Evolutionary conservation across 495 filamentous ascomycete species (phyloP).

Genomic region (Acidomyces sp.): DNA sequence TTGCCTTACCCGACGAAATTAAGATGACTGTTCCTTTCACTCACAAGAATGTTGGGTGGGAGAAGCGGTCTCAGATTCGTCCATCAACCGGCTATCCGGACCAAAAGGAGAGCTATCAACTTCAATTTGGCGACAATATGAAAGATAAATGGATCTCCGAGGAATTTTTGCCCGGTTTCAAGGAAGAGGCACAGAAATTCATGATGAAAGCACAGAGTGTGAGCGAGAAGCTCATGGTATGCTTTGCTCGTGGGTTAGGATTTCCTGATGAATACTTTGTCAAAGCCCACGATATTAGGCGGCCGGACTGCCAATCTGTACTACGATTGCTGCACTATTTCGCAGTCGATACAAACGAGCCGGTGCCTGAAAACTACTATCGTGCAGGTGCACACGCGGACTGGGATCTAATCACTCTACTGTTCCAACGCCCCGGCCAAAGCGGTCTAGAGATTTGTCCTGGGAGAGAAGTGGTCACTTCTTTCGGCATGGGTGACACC

Average conservation of each 20-base stretch:
- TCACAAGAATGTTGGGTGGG: slow-evolving; percentile 49
- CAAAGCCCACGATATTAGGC: slow-evolving; percentile 37
- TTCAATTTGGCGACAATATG: slow-evolving; percentile 47
- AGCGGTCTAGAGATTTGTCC: slow-evolving; percentile 54
- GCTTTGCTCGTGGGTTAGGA: slow-evolving; percentile 46
- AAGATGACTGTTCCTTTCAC: slow-evolving; percentile 45
- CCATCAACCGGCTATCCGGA: slow-evolving; percentile 49
- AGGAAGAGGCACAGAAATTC: slow-evolving; percentile 33
- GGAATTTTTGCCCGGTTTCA: slow-evolving; percentile 37
- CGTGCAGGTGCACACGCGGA: slow-evolving; percentile 54
- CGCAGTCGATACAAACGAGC: slow-evolving; percentile 23
- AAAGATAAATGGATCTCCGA: slow-evolving; percentile 40
- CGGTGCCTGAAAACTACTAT: slow-evolving; percentile 35
- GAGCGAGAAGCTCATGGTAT: slow-evolving; percentile 44
- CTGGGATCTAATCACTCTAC: slow-evolving; percentile 49
- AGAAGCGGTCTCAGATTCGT: slow-evolving; percentile 46
- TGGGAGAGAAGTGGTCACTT: slow-evolving; percentile 46
- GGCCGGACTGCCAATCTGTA: slow-evolving; percentile 41
- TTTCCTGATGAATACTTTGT: slow-evolving; percentile 46
- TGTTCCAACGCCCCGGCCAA: slow-evolving; percentile 53
- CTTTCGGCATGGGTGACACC: slow-evolving; percentile 44
- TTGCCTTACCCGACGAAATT: slow-evolving; percentile 38
- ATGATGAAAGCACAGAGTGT: slow-evolving; percentile 42
- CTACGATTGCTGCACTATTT: slow-evolving; percentile 48
- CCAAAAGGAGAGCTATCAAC: slow-evolving; percentile 49